Conservation (phyloP, 169 alveolate genomes). For the Eimeria maxima region DNA sequence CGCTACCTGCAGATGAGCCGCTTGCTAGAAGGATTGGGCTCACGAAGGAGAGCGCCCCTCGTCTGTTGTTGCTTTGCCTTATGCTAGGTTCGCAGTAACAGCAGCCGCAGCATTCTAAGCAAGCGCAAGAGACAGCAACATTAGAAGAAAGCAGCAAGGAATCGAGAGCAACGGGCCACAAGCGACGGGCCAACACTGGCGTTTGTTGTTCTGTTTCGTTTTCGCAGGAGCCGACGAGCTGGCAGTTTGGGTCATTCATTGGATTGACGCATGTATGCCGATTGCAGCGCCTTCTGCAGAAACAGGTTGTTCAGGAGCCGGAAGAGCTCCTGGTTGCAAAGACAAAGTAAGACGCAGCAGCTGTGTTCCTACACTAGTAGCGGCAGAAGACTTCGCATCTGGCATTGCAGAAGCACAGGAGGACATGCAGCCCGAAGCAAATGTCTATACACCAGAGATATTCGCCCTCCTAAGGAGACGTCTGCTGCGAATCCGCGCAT, state of each 20-base stretch:
- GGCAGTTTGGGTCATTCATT: slow-evolving; percentile 34
- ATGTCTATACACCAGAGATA: slow-evolving; percentile 24
- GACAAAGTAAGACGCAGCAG: not conserved
- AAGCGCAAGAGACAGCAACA: not conserved
- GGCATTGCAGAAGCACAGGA: not conserved
- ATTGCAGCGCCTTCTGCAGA: not conserved
- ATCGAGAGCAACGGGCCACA: not conserved
- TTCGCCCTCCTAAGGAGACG: slow-evolving; percentile 59
- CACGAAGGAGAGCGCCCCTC: slow-evolving; percentile 31
- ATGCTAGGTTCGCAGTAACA: slow-evolving; percentile 63
- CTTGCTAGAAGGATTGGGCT: slow-evolving; percentile 21
- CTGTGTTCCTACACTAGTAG: not conserved
- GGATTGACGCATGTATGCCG: slow-evolving; percentile 39
- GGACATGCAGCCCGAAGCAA: slow-evolving; percentile 8
- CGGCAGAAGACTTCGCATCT: not conserved
- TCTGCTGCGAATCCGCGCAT: slow-evolving; percentile 60
- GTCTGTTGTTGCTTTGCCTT: slow-evolving; percentile 65
- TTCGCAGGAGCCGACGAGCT: slow-evolving; percentile 59
- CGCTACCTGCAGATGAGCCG: slow-evolving; percentile 3
- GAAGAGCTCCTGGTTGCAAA: not conserved
- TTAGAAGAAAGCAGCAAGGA: not conserved
- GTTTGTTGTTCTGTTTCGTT: not conserved
- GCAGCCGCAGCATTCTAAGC: not conserved
- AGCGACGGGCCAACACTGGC: not conserved
- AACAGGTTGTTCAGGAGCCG: not conserved